Evolutionary conservation across 305 asterid genomes (phyloP).

Genomic region (Fraxinus platypoda): DNA sequence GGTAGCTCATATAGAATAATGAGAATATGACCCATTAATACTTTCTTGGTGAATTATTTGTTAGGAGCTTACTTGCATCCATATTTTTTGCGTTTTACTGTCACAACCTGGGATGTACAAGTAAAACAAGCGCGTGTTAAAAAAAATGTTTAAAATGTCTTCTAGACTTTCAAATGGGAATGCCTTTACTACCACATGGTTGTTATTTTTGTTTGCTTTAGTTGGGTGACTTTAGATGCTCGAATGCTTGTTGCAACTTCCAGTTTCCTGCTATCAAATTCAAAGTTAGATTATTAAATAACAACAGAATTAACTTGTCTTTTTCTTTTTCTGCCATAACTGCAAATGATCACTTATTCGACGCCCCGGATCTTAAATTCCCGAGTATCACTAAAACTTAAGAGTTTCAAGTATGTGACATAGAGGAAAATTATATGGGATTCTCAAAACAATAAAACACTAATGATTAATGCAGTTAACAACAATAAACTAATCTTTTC

Average conservation of each 20-base stretch:
- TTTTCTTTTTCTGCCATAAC: not conserved
- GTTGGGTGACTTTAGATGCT: not conserved
- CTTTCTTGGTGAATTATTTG: not conserved
- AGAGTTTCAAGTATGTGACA: not conserved
- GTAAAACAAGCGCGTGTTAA: not conserved
- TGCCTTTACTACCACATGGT: not conserved
- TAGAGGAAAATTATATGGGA: not conserved
- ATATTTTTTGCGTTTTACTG: not conserved
- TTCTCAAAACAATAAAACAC: not conserved
- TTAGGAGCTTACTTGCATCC: not conserved
- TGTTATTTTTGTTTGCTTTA: not conserved
- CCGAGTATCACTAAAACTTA: not conserved
- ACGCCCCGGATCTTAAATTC: not conserved
- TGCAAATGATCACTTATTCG: not conserved
- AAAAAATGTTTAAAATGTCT: not conserved
- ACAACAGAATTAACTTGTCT: not conserved
- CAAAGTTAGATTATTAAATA: not conserved
- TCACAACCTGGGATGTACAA: not conserved
- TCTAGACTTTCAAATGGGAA: slow-evolving; percentile 5
- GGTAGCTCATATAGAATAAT: not conserved
- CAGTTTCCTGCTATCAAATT: not conserved
- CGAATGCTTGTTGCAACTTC: not conserved
- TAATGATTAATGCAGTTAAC: not conserved
- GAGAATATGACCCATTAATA: not conserved
- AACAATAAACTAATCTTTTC: not conserved